Evolutionary conservation across 2,329 filamentous ascomycete species (phyloP), one percentile per base, ranked within the genome.

Genomic region (Ceratocystis albifundus): DNA sequence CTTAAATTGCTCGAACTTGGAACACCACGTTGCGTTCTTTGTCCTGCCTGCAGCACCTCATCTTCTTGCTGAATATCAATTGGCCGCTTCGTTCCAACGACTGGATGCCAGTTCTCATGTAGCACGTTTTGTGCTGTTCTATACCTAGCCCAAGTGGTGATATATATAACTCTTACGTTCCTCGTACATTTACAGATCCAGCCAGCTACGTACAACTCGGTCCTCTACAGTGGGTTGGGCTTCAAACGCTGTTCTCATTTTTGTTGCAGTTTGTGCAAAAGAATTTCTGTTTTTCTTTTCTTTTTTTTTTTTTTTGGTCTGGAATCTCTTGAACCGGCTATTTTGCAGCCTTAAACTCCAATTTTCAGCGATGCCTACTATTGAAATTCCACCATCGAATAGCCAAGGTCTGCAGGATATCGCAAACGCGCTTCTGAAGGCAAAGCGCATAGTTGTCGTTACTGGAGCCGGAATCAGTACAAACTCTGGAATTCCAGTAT

Each of bases 401-500:
- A 76, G 78, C 69, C 77, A 80, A 69, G 76, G 79, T 64, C 78
- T 89, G n/a, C 84, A 87, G 71, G 76, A 82, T 41, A 83, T 89
- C 69, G 86, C 87, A 71, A 82, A 88, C 71, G 75, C 79, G 2
- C 76, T 89, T 57, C 80, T 81, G 69, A 86, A 84, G 72, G 82
- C 87, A 10, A 82, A 81, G 69, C 89, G 88, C 73, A 80, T 88
- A n/a, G 80, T 89, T 7, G 83, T 89, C 22, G 79, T 89, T 41
- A 89, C 87, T 0, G 87, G 87, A 62, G 87, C 87, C 62, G 87
- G 87, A 64, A 89, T 89, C 72, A 88, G 85, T 72, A 89, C 87
- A 63, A 89, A 88, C 73, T 88, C 85, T 69, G 87, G 87, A 66
- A 89, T 89, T 72, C 87, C 87, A 63, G 87, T 89, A 77, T 65